phyloP scores from a whole-genome alignment of 148 eudicot species.

The Cornus suecica region DNA sequence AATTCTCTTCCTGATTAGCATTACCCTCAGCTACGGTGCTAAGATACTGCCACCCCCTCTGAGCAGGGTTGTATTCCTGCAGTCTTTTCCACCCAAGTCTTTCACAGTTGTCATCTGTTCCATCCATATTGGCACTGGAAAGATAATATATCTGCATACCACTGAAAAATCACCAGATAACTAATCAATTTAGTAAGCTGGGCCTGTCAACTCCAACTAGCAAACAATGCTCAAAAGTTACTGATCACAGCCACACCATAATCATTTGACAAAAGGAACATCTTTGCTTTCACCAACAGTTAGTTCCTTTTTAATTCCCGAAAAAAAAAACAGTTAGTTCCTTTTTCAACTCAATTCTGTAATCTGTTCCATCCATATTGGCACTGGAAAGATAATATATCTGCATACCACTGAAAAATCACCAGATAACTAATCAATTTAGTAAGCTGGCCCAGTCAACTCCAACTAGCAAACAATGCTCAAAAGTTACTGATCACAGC shows the following conservation, averaged over 20 bases:
- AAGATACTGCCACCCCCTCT: slow-evolving; percentile 72
- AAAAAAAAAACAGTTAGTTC: too few relatives aligned
- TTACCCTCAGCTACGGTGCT: slow-evolving; percentile 52
- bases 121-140: slow-evolving; percentile 66
- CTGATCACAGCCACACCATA: neutral
- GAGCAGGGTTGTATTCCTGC: slow-evolving; percentile 72
- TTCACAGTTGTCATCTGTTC: slow-evolving; percentile 75
- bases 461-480: neutral
- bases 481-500: neutral
- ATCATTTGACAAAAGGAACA: neutral
- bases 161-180: slow-evolving; percentile 44
- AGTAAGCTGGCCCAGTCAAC: slow-evolving; percentile 1
- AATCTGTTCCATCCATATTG: slow-evolving; percentile 64
- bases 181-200: slow-evolving; percentile 11
- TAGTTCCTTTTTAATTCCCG: neutral
- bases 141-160: slow-evolving; percentile 90
- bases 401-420: slow-evolving; percentile 74
- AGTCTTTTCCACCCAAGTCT: slow-evolving; percentile 83
- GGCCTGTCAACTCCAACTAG: slow-evolving; percentile 1
- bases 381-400: slow-evolving; percentile 82
- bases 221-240: neutral
- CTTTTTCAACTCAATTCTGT: slow-evolving; percentile 79
- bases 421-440: slow-evolving; percentile 22
- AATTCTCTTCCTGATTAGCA: slow-evolving; percentile 36
- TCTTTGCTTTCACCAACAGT: neutral